Conservation (phyloP, 306 rosid species). For the Lathyrus sativus region DNA sequence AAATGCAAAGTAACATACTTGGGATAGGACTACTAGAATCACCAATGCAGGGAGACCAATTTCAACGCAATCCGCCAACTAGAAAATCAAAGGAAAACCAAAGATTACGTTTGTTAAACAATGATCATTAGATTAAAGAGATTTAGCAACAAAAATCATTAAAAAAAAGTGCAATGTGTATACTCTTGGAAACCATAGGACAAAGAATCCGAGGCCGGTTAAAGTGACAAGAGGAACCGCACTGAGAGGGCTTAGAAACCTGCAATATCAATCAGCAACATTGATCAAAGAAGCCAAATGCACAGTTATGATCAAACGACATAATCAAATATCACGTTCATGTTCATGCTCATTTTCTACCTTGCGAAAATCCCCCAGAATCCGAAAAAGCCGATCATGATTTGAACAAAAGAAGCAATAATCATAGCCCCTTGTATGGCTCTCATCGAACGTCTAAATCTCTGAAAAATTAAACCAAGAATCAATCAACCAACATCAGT, state of each 20-base stretch:
- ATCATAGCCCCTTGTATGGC: slow-evolving; percentile 79
- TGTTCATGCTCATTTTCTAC: slow-evolving; percentile 46
- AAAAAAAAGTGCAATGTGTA: slow-evolving; percentile 10
- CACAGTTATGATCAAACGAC: slow-evolving; percentile 4
- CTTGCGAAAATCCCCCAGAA: slow-evolving; percentile 75
- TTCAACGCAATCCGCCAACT: slow-evolving; percentile 89
- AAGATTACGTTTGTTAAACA: slow-evolving; percentile 30
- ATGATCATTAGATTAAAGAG: slow-evolving; percentile 14
- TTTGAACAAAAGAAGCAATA: slow-evolving; percentile 67
- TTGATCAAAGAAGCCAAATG: slow-evolving; percentile 26
- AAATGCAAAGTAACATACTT: slow-evolving; percentile 50
- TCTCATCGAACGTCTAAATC: slow-evolving; percentile 69
- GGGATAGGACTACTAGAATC: slow-evolving; percentile 67
- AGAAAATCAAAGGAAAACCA: slow-evolving; percentile 42
- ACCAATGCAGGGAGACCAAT: slow-evolving; percentile 85
- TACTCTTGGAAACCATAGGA: slow-evolving; percentile 74
- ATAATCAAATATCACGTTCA: background rate
- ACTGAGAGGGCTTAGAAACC: slow-evolving; percentile 83
- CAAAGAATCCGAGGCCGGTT: slow-evolving; percentile 78
- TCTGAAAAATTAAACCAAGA: slow-evolving; percentile 46
- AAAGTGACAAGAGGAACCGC: slow-evolving; percentile 82
- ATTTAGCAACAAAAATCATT: background rate
- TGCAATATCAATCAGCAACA: slow-evolving; percentile 41
- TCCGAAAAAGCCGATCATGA: slow-evolving; percentile 74
- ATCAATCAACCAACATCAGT: slow-evolving; percentile 16